Conservation (phyloP, 2,329 filamentous ascomycete species). For the Bipolaris bicolor region DNA sequence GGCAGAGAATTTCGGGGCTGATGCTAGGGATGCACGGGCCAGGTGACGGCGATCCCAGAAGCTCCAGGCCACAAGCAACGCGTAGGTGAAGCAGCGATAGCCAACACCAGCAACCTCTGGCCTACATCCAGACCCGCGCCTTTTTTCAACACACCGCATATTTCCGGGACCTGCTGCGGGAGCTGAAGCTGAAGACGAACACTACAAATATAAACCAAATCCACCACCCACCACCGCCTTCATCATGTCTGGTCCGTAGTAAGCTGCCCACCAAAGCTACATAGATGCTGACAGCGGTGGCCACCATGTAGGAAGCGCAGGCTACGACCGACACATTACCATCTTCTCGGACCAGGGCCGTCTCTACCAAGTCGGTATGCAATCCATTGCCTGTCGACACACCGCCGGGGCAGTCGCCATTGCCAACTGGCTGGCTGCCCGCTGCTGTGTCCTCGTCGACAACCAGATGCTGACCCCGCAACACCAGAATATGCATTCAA, state of each 20-base stretch:
- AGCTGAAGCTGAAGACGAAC: conserved; percentile 35
- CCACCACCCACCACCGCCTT: conserved; percentile 40
- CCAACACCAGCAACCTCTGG: conserved; percentile 31
- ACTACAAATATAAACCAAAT: conserved; percentile 26
- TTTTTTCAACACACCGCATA: conserved; percentile 34
- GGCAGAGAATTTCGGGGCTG: conserved; percentile 44
- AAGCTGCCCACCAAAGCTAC: conserved; percentile 20
- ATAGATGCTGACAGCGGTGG: conserved; percentile 39
- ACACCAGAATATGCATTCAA: conserved; percentile 98
- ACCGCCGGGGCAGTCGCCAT: not conserved
- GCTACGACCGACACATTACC: conserved; percentile 98
- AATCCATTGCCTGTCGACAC: conserved; percentile 8
- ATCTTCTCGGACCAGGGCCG: conserved; percentile 99
- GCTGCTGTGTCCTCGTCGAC: not conserved
- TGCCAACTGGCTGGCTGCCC: not conserved
- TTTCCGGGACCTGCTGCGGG: conserved; percentile 31
- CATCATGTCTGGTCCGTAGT: conserved; percentile 52
- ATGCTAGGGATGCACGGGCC: conserved; percentile 25
- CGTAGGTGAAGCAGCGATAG: conserved; percentile 31
- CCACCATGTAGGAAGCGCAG: conserved; percentile 53
- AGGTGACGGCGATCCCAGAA: conserved; percentile 33
- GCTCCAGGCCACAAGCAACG: conserved; percentile 45
- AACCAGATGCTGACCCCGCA: conserved; percentile 23
- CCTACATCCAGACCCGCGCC: conserved; percentile 31
- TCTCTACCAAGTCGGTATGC: conserved; percentile 98